A percentile compares a stretch with the other conserved stretches of the same genome.
phyloP scores from a whole-genome alignment of 768 basidiomycete species.

The Kwoniella sp. region DNA sequence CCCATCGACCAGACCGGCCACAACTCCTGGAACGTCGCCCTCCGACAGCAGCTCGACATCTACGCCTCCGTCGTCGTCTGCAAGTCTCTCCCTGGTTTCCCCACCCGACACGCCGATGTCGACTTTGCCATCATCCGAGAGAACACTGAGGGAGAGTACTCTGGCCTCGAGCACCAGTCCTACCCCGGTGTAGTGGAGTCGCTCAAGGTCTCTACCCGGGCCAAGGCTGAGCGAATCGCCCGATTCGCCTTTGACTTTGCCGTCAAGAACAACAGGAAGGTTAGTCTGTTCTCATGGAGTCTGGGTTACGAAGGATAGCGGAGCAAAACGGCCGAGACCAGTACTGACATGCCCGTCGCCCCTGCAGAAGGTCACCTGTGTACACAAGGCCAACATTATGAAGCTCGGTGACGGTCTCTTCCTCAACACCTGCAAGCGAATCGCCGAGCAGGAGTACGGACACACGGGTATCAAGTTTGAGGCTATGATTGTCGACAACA shows the following conservation, averaged over 20 bases:
- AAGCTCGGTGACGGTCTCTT: conserved; percentile 99
- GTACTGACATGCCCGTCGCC: no score
- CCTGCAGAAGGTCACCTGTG: conserved; percentile 91
- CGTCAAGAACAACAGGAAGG: conserved; percentile 96
- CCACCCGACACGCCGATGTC: conserved; percentile 92
- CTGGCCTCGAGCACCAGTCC: conserved; percentile 87
- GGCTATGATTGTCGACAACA: conserved; percentile 99
- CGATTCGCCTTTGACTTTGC: conserved; percentile 99
- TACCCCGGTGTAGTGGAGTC: conserved; percentile 98
- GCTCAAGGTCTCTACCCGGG: conserved; percentile 91
- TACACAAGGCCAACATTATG: conserved; percentile 99
- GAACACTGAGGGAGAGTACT: conserved; percentile 99
- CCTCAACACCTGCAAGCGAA: conserved; percentile 92
- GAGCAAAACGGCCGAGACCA: no score
- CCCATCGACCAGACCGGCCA: conserved; percentile 94
- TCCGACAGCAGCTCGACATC: conserved; percentile 97
- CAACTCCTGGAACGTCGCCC: conserved; percentile 99
- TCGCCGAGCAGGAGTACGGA: conserved; percentile 89
- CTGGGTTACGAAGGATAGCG: no score
- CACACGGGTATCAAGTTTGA: conserved; percentile 84
- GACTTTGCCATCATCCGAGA: conserved; percentile 99
- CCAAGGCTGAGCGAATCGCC: conserved; percentile 92
- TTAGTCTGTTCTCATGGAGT: conserved; percentile 44
- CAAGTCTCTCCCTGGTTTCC: conserved; percentile 93
- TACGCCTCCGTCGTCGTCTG: conserved; percentile 97